Conservation (phyloP, 140 eudicot species). For the Anethum foeniculum region DNA sequence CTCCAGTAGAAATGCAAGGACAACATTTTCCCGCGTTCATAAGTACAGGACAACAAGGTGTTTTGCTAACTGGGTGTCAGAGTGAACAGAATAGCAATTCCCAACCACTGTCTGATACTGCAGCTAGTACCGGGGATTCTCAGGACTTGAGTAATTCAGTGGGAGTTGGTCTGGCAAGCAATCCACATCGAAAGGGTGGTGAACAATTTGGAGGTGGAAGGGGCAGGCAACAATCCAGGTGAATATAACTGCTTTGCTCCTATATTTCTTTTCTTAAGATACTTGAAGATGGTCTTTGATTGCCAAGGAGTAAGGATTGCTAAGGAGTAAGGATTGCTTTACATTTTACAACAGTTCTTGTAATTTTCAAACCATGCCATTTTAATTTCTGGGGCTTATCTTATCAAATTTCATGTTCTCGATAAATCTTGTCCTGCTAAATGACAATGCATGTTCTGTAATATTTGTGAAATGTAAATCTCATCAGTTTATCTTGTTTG, state of each 20-base stretch:
- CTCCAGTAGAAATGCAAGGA: not conserved
- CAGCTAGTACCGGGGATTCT: slow-evolving; percentile 16
- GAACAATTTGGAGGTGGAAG: slow-evolving; percentile 57
- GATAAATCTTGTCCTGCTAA: not conserved
- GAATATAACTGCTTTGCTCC: slow-evolving; percentile 8
- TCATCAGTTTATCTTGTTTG: not conserved
- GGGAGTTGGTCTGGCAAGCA: slow-evolving; percentile 37
- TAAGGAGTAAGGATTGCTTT: not conserved
- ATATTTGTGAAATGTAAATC: not conserved
- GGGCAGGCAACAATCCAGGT: slow-evolving; percentile 28
- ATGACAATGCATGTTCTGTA: not conserved
- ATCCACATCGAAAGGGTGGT: slow-evolving; percentile 42
- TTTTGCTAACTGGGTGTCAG: slow-evolving; percentile 21
- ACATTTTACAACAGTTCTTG: not conserved
- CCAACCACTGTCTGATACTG: slow-evolving; percentile 20
- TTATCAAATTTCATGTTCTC: not conserved
- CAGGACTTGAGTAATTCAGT: slow-evolving; percentile 24
- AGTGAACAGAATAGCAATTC: slow-evolving; percentile 22
- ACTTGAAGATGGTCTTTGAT: slow-evolving; percentile 8
- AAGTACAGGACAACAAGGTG: slow-evolving; percentile 15
- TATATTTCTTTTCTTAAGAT: not conserved
- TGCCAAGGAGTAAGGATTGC: not conserved
- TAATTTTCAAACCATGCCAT: not conserved
- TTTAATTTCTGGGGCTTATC: not conserved
- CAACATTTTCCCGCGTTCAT: slow-evolving; percentile 5